Percentiles rank a stretch among this genome's conserved stretches.
Evolutionary conservation across 805 yeast species (phyloP).

Genomic region (Ogataea philodendri): DNA sequence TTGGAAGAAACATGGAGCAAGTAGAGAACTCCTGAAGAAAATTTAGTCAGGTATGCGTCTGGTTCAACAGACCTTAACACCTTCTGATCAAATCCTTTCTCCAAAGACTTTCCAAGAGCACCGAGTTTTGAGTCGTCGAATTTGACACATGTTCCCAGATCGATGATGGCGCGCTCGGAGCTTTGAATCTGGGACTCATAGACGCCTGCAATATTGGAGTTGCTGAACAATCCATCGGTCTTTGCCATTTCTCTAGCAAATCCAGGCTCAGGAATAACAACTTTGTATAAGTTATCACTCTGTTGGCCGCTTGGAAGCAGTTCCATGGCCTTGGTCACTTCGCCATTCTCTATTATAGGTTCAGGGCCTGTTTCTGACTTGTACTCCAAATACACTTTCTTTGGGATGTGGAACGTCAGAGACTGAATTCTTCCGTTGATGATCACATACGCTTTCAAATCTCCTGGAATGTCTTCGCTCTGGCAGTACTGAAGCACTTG

Average conservation of each 20-base stretch:
- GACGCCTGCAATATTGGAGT: constrained; percentile 59
- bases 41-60: constrained; percentile 52
- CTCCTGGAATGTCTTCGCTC: constrained; percentile 63
- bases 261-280: constrained; percentile 65
- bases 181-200: constrained; percentile 73
- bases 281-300: constrained; percentile 51
- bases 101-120: constrained; percentile 79
- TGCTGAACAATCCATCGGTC: constrained; percentile 62
- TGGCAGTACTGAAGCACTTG: constrained; percentile 70
- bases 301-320: constrained; percentile 68
- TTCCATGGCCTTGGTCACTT: constrained; percentile 57
- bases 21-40: constrained; percentile 58
- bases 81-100: constrained; percentile 73
- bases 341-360: constrained; percentile 45
- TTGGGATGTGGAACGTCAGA: constrained; percentile 70
- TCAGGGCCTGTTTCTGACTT: constrained; percentile 39
- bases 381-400: constrained; percentile 67
- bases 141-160: constrained; percentile 69
- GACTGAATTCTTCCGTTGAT: constrained; percentile 73
- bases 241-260: constrained; percentile 56
- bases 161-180: constrained; percentile 72
- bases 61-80: constrained; percentile 48
- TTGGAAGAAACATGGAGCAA: constrained; percentile 67
- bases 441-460: constrained; percentile 65
- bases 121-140: constrained; percentile 76